Evolutionary conservation across 73 alveolate genomes (phyloP), one percentile per base, ranked within the genome.

Genomic region (Paramecium pentaurelia): DNA sequence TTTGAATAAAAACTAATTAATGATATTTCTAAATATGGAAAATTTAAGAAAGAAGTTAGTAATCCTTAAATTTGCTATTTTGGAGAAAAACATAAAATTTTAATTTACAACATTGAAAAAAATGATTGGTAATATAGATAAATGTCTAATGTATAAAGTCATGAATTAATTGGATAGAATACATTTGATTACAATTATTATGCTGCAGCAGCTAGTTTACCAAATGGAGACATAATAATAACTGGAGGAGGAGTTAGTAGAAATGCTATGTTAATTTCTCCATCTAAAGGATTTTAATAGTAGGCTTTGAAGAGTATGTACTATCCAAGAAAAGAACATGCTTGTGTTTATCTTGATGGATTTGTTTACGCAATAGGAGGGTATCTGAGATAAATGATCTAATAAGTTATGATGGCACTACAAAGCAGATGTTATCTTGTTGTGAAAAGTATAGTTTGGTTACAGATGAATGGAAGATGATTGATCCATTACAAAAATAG

Each of bases 191-290:
- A 95, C 88, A 73, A 95, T 45, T 96, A 95, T 83, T 96, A 95
- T 80, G 95, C 98, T 8, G 97, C 98, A 1, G 95, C 98, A 45
- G 97, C 93, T 5, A 77, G 97, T 86, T 95, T 96, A 8, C 98
- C 98, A 8, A 94, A 93, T 64, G 98, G 98, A 8, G 96, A 94
- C 49, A 96, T 96, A 22, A 42, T 96, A 8, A 96, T 96, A 9
- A 95, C 96, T 7, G 98, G 98, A 32, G 98, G 98, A 36, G 98
- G 98, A 44, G 85, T 95, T 25, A 92, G 97, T 14, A 96, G 95
- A 14, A 91, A 95, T 32, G 97, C 94, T 4, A 75, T 96, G 94
- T 86, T 93, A 84, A 40, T 96, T 86, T 88, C 38, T 70, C 88
- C 58, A 49, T 60, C 85, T 68, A 70, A 94, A 86, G 80, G 97